Evolutionary conservation across 805 yeast species (phyloP).

Genomic region (Pichia cabralensis): DNA sequence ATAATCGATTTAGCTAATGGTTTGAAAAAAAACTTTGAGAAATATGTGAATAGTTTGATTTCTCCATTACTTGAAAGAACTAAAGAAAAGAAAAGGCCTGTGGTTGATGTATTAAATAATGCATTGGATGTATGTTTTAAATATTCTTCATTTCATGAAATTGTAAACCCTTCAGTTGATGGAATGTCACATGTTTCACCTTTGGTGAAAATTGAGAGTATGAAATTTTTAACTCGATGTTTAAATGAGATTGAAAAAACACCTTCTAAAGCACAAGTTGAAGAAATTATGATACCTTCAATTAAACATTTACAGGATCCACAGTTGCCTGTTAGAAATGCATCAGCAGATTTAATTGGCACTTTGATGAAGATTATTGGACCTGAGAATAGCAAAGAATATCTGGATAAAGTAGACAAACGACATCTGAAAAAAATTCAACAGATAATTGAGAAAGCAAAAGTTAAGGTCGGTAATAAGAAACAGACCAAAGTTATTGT

Average conservation of each 20-base stretch:
- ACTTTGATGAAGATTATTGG: conserved; percentile 78
- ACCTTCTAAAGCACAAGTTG: conserved; percentile 47
- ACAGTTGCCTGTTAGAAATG: conserved; percentile 72
- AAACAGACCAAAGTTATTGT: too few relatives aligned
- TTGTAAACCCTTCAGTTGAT: conserved; percentile 49
- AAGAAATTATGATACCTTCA: conserved; percentile 43
- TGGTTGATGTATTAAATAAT: conserved; percentile 56
- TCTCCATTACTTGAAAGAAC: conserved; percentile 67
- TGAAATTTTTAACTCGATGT: conserved; percentile 54
- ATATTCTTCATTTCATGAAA: conserved; percentile 39
- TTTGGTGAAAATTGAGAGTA: conserved; percentile 63
- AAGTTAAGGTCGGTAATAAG: conserved; percentile 29
- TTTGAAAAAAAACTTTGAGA: conserved; percentile 44
- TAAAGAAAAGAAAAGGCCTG: conserved; percentile 78
- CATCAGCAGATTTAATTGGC: conserved; percentile 71
- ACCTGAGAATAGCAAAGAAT: conserved; percentile 49
- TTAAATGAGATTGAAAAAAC: conserved; percentile 37
- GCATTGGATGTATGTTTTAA: conserved; percentile 58
- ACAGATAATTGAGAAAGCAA: conserved; percentile 45
- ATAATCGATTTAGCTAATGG: conserved; percentile 56
- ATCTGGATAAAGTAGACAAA: conserved; percentile 63
- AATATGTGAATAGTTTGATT: conserved; percentile 43
- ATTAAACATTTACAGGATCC: conserved; percentile 70
- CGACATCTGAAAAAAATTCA: conserved; percentile 56
- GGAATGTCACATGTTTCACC: conserved; percentile 75